Conservation (phyloP, 305 asterid genomes). For the Fraxinus sp. region DNA sequence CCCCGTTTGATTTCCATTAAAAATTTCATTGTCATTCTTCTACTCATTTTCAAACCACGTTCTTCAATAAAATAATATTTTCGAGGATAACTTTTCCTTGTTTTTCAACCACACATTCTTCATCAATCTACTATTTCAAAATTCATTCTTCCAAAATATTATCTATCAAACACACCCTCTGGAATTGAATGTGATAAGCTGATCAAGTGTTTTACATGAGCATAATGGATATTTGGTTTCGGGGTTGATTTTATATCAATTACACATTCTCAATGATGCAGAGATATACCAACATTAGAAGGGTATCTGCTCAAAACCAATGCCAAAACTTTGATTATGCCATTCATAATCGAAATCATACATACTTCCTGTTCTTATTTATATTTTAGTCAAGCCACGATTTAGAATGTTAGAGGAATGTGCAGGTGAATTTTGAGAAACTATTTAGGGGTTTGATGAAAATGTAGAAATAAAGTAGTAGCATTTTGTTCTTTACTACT, state of each 20-base stretch:
- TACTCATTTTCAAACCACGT: too few relatives aligned
- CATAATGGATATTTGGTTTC: background rate
- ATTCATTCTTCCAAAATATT: too few relatives aligned
- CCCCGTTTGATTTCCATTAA: too few relatives aligned
- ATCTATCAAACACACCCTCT: background rate
- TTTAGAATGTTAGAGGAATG: background rate
- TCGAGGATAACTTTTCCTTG: too few relatives aligned
- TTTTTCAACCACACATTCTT: too few relatives aligned
- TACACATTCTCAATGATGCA: background rate
- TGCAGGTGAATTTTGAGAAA: background rate
- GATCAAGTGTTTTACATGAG: background rate
- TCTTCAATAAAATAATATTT: too few relatives aligned
- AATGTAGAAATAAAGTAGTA: slow-evolving; percentile 16
- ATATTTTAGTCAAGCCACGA: background rate
- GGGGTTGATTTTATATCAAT: background rate
- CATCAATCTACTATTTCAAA: too few relatives aligned
- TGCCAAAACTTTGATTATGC: background rate
- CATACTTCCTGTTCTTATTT: background rate
- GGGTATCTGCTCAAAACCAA: background rate
- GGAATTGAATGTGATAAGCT: slow-evolving; percentile 3
- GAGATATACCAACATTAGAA: slow-evolving; percentile 9
- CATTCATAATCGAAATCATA: background rate
- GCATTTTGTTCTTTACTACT: background rate
- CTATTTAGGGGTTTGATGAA: background rate
- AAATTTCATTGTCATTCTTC: too few relatives aligned